Evolutionary conservation across 148 eudicot species (phyloP).

Genomic region (Bassia scoparia): DNA sequence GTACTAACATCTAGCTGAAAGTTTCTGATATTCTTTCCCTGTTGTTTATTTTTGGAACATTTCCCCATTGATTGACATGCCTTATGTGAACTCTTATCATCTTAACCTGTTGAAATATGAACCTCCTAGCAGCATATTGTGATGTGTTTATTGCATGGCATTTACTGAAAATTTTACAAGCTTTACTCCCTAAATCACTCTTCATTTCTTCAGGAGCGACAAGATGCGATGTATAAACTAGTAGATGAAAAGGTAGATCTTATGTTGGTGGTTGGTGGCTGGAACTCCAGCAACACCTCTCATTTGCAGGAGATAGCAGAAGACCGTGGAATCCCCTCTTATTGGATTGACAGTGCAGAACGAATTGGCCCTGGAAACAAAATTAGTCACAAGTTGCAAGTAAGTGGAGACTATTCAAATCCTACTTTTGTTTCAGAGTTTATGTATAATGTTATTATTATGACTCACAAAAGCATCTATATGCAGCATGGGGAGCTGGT

Average conservation of each 20-base stretch:
- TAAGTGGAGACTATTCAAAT: conserved; percentile 26
- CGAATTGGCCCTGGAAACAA: conserved; percentile 92
- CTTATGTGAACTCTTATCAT: background rate
- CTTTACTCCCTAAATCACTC: background rate
- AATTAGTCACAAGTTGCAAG: conserved; percentile 67
- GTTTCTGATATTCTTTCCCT: too few species aligned
- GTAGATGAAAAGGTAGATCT: conserved; percentile 76
- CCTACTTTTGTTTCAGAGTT: background rate
- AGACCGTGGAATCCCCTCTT: conserved; percentile 86
- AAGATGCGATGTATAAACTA: conserved; percentile 97
- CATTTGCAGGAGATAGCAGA: conserved; percentile 95
- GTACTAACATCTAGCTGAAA: background rate
- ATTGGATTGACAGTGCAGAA: conserved; percentile 85
- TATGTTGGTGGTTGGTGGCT: conserved; percentile 92
- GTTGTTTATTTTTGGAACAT: too few species aligned
- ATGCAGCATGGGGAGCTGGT: conserved; percentile 94
- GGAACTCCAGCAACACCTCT: conserved; percentile 99
- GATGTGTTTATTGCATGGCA: background rate
- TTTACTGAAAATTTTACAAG: background rate
- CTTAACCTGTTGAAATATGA: background rate
- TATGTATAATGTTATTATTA: background rate
- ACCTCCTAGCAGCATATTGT: background rate
- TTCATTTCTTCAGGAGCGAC: conserved; percentile 65
- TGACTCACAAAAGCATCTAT: conserved; percentile 13
- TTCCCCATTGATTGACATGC: background rate